Conservation (phyloP, 495 filamentous ascomycete species). For the Cryomyces antarcticus region DNA sequence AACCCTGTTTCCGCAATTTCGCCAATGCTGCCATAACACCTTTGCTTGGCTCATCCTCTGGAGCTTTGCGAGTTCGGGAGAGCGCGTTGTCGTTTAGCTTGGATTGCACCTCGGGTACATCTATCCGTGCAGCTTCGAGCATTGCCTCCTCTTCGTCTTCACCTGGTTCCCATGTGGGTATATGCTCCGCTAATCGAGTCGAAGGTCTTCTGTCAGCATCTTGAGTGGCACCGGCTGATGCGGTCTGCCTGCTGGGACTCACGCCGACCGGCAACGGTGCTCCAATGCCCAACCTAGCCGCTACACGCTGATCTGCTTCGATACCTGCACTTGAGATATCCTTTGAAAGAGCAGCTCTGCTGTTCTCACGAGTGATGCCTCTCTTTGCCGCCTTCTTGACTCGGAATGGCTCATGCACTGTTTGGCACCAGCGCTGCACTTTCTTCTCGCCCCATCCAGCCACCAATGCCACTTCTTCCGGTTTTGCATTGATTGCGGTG, state of each 20-base stretch:
- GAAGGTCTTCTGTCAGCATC: slow-evolving; percentile 13
- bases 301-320: slow-evolving; percentile 3
- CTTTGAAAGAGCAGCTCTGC: slow-evolving; percentile 7
- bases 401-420: slow-evolving; percentile 68
- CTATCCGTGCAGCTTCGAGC: slow-evolving; percentile 11
- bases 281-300: slow-evolving; percentile 9
- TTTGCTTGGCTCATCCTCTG: slow-evolving; percentile 25
- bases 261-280: neutral
- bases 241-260: slow-evolving; percentile 1
- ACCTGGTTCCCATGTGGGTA: slow-evolving; percentile 10
- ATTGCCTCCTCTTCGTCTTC: slow-evolving; percentile 23
- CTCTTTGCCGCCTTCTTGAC: slow-evolving; percentile 45
- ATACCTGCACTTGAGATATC: slow-evolving; percentile 5
- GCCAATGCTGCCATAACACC: slow-evolving; percentile 36
- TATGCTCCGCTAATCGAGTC: slow-evolving; percentile 14
- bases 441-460: slow-evolving; percentile 93
- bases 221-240: slow-evolving; percentile 3
- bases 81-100: neutral
- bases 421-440: slow-evolving; percentile 60
- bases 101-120: neutral
- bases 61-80: slow-evolving; percentile 6
- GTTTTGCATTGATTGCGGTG: slow-evolving; percentile 67
- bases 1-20: slow-evolving; percentile 22
- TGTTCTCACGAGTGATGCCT: slow-evolving; percentile 17
- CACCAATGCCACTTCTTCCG: slow-evolving; percentile 64